Evolutionary conservation across 352 stramenopile species (phyloP).

Genomic region (Aphanomyces invadans): DNA sequence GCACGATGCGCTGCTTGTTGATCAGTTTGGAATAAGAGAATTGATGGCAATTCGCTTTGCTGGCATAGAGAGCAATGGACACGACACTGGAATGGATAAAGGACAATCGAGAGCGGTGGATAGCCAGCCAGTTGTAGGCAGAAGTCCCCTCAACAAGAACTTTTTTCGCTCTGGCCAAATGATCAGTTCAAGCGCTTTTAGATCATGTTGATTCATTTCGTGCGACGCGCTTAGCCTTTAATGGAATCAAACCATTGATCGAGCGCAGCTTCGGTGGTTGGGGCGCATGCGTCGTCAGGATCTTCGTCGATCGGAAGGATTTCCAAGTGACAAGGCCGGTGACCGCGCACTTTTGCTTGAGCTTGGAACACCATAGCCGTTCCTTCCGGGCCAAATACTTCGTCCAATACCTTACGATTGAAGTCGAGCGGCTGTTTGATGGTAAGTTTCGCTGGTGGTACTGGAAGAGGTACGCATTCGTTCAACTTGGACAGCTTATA

Average conservation of each 20-base stretch:
- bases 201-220: too few species aligned
- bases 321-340: background rate
- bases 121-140: too few species aligned
- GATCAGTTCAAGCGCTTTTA: too few species aligned
- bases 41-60: too few species aligned
- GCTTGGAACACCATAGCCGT: background rate
- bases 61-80: too few species aligned
- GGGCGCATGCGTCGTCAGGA: background rate
- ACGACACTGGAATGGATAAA: too few species aligned
- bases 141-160: too few species aligned
- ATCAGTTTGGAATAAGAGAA: too few species aligned
- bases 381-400: background rate
- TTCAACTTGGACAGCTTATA: slow-evolving; percentile 68
- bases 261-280: background rate
- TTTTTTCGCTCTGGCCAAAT: too few species aligned
- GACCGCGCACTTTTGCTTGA: background rate
- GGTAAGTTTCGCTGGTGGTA: slow-evolving; percentile 22
- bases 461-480: slow-evolving; percentile 39
- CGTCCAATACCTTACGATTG: background rate
- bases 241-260: slow-evolving; percentile 17
- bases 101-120: too few species aligned
- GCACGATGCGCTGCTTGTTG: too few species aligned
- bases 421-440: slow-evolving; percentile 2
- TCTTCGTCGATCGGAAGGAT: background rate
- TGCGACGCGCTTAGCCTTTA: background rate